These are phyloP conservation scores for Orbilia quercus DNA, from an alignment of 2,329 filamentous ascomycete species.

Conservation along the genomic window DNA sequence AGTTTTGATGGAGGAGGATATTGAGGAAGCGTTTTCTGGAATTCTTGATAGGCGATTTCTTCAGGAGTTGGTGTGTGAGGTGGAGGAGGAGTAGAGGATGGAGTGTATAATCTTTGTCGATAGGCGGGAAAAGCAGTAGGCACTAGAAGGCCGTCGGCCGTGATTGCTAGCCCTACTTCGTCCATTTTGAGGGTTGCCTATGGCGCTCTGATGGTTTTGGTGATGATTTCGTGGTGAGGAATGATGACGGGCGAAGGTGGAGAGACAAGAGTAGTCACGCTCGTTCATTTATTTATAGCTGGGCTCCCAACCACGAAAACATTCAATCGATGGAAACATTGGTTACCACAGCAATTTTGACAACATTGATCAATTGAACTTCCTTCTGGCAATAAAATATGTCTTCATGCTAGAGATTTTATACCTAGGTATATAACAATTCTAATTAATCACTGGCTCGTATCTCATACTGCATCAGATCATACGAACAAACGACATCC, in stretches of 20 bases:
- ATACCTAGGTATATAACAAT: background rate
- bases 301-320: background rate
- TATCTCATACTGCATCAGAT: conserved; percentile 49
- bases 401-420: too few species aligned
- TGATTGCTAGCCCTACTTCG: background rate
- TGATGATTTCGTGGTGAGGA: conserved; percentile 13
- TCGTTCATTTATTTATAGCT: background rate
- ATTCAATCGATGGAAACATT: background rate
- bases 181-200: background rate
- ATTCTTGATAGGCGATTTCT: conserved; percentile 16
- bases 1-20: conserved; percentile 1
- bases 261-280: background rate
- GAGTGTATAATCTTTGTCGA: conserved; percentile 20
- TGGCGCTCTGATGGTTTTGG: background rate
- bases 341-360: background rate
- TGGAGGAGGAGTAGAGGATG: conserved; percentile 37
- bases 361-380: too few species aligned
- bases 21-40: background rate
- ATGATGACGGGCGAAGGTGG: conserved; percentile 7
- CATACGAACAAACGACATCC: conserved; percentile 42
- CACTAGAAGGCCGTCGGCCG: background rate
- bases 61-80: conserved; percentile 2
- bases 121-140: conserved; percentile 5
- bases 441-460: conserved; percentile 31
- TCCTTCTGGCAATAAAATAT: too few species aligned